Evolutionary conservation across 2,329 filamentous ascomycete genomes (phyloP), one percentile per base, ranked within the genome.

Genomic region (Lizonia empirigonia): DNA sequence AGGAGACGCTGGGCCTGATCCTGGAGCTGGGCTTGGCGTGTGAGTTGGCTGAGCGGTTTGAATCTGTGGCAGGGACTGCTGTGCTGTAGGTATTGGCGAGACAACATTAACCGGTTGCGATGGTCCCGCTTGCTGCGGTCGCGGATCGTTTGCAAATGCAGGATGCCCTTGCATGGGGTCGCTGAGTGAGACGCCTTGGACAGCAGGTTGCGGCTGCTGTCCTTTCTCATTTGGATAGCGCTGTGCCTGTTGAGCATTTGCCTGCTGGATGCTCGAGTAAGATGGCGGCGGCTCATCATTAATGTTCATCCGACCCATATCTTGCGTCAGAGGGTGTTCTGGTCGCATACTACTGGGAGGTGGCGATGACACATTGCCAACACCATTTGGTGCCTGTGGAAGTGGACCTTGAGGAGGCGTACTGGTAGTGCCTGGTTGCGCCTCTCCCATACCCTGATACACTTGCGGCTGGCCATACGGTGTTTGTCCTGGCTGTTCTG

Each of bases 231-330:
- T 85, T 0, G 91, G 87, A 72, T 92, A 94, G 9, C 76, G 74
- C 50, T 74, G 85, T 64, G 72, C 79, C 66, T 78, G 77, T 24
- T 44, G 44, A 15, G 79, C 67, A 15, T 63, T 50, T 20, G 59
- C 51, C 9, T 65, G 53, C 23, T 72, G 70, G 15, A 69, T 72
- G 23, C 96, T 84, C 64, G 87, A 94, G 73, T 99, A 99, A 5
- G 94, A 93, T n/a, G 94, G 94, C 16, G 94, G 94, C 12, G 93
- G 92, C 45, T 91, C 91, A 18, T 90, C 89, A 23, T 86, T 82
- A 61, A 90, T 81, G 60, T 90, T 85, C 82, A 96, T 82, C 15
- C 91, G 85, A 61, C 91, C 86, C 70, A 96, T 89, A 62, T 96
- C 92, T 63, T 91, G 87, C 66, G 95, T 90, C 27, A 96, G 74